A percentile compares a stretch with the other conserved stretches of the same genome.
Evolutionary conservation across 495 filamentous ascomycete species (phyloP).

Genomic region (Penicillium malachiteum): DNA sequence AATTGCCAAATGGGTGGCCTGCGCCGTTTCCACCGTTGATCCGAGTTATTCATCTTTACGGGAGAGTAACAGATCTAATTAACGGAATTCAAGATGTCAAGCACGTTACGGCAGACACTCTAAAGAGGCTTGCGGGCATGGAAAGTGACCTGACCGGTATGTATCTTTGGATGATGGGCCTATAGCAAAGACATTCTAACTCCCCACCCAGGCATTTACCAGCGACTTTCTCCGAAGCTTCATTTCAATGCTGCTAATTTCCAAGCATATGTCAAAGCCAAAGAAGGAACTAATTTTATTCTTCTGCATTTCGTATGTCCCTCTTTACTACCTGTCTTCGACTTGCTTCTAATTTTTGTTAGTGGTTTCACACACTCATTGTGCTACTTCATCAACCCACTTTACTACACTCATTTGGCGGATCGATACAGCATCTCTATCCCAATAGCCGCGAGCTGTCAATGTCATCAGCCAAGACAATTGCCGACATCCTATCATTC

Average conservation of each 20-base stretch:
- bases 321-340: not conserved
- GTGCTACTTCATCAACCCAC: conserved; percentile 82
- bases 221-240: conserved; percentile 66
- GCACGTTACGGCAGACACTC: conserved; percentile 70
- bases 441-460: conserved; percentile 76
- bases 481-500: conserved; percentile 79
- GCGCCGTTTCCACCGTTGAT: conserved; percentile 75
- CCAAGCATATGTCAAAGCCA: conserved; percentile 68
- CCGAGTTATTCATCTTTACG: conserved; percentile 80
- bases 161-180: not conserved
- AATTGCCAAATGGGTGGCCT: conserved; percentile 62
- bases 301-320: conserved; percentile 67
- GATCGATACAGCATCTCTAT: conserved; percentile 64
- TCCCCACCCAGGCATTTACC: conserved; percentile 55
- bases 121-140: conserved; percentile 66
- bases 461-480: conserved; percentile 86
- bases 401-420: conserved; percentile 72
- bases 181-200: too few relatives aligned
- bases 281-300: conserved; percentile 80
- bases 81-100: conserved; percentile 76
- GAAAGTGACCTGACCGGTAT: conserved; percentile 68
- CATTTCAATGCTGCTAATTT: conserved; percentile 81
- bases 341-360: not conserved
- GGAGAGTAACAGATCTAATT: conserved; percentile 75
- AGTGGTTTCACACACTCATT: conserved; percentile 85